Conservation (phyloP, 805 yeast genomes). For the Candida maris region DNA sequence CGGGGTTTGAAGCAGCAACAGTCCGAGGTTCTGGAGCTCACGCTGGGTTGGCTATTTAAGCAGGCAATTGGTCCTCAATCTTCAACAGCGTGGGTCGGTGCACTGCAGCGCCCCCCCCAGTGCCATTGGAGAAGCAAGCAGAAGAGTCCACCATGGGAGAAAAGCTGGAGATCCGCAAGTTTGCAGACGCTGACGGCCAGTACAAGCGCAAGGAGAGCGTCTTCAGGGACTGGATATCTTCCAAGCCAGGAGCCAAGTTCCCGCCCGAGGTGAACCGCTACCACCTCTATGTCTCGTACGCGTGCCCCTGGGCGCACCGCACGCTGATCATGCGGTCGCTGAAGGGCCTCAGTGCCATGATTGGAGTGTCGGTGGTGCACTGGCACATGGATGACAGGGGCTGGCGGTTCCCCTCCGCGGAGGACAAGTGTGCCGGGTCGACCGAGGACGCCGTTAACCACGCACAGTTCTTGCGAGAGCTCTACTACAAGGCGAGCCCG, state of each 20-base stretch:
- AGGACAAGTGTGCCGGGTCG: conserved; percentile 44
- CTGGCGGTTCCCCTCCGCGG: conserved; percentile 68
- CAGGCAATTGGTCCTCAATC: too few relatives aligned
- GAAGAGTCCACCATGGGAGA: conserved; percentile 9
- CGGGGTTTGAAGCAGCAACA: too few relatives aligned
- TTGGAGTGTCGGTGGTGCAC: conserved; percentile 76
- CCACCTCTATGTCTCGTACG: conserved; percentile 80
- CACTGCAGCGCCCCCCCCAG: too few relatives aligned
- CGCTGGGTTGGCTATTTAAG: too few relatives aligned
- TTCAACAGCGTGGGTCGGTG: too few relatives aligned
- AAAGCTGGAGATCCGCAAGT: conserved; percentile 42
- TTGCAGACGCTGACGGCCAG: conserved; percentile 51
- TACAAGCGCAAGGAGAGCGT: conserved; percentile 45
- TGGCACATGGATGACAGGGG: conserved; percentile 88
- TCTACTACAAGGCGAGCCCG: conserved; percentile 73
- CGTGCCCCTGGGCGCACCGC: conserved; percentile 97
- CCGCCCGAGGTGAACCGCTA: conserved; percentile 78
- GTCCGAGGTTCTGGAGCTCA: too few relatives aligned
- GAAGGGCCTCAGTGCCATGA: conserved; percentile 65
- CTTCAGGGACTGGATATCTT: conserved; percentile 66
- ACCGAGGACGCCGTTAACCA: conserved; percentile 62
- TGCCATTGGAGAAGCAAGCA: too few relatives aligned
- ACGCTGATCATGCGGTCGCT: conserved; percentile 67
- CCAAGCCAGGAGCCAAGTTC: conserved; percentile 55
- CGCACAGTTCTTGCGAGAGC: conserved; percentile 55